Evolutionary conservation across 2,329 filamentous ascomycete genomes (phyloP), one percentile per base, ranked within the genome.

Genomic region (Byssoonygena ceratinophila): DNA sequence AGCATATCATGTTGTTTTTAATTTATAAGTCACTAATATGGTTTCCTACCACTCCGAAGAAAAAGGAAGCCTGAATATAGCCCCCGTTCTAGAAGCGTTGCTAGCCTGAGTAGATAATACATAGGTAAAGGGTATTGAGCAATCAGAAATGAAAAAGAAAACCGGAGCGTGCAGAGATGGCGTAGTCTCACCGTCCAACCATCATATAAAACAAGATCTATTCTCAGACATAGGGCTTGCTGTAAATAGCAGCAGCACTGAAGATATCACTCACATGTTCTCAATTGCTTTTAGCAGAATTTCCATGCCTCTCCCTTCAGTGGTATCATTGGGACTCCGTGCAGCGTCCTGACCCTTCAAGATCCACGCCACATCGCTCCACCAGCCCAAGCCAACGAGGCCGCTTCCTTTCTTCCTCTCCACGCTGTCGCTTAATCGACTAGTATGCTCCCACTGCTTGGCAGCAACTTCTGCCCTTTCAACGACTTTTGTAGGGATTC

Each of bases 381-480:
- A 78, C 60, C 94, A 71, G 0, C 91, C 91, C 14, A 97, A 71
- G 0, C 88, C 88, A 53, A 97, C 81, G 62, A 90, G 90, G 45
- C 84, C 86, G 4, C 84, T 85, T 18, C 81, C 82, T 66, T 83
- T 87, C 12, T 84, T 86, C 60, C 82, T 82, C 61, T 95, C 88
- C 55, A 96, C 73, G 54, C 85, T 90, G 68, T 95, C 89, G 68
- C 89, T 92, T 57, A 97, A 76, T 18, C 88, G 77, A 60, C 86
- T 91, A 0, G 92, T 97, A 68, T 96, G 89, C 71, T 98, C 92
- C 89, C 92, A 97, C 62, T 89, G 87, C 60, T 77, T 82, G 1
- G 92, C 92, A 4, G 92, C 92, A 20, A 83, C 80, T 68, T 98
- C 92, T 0, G 92, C 92, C 20, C 85, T 75, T 64, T 90, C 83